Percentiles rank a stretch among this genome's conserved stretches.
Conservation (phyloP, 73 alveolate genomes). For the Paramecium sonneborni region DNA sequence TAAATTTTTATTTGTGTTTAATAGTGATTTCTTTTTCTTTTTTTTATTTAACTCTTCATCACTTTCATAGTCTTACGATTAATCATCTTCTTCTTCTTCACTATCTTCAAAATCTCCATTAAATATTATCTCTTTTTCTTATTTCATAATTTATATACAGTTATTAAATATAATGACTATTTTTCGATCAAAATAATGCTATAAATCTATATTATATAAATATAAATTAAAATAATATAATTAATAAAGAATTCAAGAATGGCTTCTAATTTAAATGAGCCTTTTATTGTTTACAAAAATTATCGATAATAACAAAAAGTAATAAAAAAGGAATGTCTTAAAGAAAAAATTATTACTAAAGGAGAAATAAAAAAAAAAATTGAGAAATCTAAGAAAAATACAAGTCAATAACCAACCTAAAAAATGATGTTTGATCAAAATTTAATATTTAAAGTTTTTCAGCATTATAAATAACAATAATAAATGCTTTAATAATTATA, state of each 20-base stretch:
- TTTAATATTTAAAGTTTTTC: not conserved
- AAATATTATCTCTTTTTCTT: constrained; percentile 6
- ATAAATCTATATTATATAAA: not conserved
- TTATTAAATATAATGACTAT: not conserved
- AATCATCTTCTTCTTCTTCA: not conserved
- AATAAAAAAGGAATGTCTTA: not conserved
- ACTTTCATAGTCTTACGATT: not conserved
- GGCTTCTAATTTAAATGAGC: not conserved
- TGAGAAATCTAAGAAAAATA: not conserved
- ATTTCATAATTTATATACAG: not conserved
- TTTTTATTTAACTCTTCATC: not conserved
- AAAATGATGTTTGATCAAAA: not conserved
- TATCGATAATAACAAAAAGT: not conserved
- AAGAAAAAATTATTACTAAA: not conserved
- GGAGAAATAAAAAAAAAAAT: not conserved
- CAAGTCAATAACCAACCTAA: not conserved
- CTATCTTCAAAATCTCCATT: constrained; percentile 51
- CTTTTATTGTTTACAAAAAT: not conserved
- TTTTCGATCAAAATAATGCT: not conserved
- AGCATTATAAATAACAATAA: not conserved
- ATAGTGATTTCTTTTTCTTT: constrained; percentile 13
- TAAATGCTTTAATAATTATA: not conserved
- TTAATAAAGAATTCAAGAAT: not conserved
- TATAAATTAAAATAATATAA: not conserved
- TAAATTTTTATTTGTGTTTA: not conserved